Percentiles rank a stretch among this genome's conserved stretches.
phyloP scores from a whole-genome alignment of 805 yeast species.

The Myxozyma vanderwaltii region DNA sequence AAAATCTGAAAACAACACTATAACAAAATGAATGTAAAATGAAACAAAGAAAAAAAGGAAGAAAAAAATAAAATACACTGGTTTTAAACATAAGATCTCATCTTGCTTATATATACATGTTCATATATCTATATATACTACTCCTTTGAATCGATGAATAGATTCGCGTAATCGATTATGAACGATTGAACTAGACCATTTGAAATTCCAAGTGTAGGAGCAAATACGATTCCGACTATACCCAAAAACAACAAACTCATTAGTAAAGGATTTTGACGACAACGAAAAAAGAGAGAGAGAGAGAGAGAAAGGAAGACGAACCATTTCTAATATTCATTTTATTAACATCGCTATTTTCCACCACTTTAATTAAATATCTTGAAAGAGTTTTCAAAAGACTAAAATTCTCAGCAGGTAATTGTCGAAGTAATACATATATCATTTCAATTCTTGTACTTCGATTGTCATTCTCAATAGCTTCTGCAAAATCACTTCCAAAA shows the following conservation, averaged over 20 bases:
- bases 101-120: too few species aligned
- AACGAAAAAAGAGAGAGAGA: too few species aligned
- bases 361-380: slow-evolving; percentile 65
- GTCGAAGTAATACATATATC: slow-evolving; percentile 42
- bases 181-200: slow-evolving; percentile 60
- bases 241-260: background rate
- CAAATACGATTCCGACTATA: slow-evolving; percentile 68
- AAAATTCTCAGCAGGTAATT: slow-evolving; percentile 57
- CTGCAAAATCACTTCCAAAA: slow-evolving; percentile 47
- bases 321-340: slow-evolving; percentile 80
- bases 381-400: slow-evolving; percentile 68
- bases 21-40: too few species aligned
- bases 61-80: too few species aligned
- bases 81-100: too few species aligned
- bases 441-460: slow-evolving; percentile 36
- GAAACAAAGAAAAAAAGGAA: too few species aligned
- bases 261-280: too few species aligned
- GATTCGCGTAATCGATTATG: slow-evolving; percentile 61
- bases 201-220: slow-evolving; percentile 75
- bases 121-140: too few species aligned
- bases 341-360: slow-evolving; percentile 61
- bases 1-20: too few species aligned
- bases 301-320: slow-evolving; percentile 1
- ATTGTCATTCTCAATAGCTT: slow-evolving; percentile 41
- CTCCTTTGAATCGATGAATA: slow-evolving; percentile 52